These are phyloP conservation scores for Penicillium samsonianum DNA, from an alignment of 495 filamentous ascomycete genomes.

Conservation along the genomic window DNA sequence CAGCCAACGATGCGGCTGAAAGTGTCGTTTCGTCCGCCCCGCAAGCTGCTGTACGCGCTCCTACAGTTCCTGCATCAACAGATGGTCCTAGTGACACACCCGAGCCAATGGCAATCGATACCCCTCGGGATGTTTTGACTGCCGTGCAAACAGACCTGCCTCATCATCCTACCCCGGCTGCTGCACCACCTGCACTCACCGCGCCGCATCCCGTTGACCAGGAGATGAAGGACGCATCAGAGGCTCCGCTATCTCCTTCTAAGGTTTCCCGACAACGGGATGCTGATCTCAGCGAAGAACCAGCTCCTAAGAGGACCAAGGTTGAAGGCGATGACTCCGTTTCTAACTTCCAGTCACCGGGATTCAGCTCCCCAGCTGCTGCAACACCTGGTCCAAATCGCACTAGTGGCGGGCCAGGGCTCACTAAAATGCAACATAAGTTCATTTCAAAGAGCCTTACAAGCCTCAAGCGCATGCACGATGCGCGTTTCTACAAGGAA, in stretches of 20 bases:
- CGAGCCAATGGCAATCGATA: constrained; percentile 26
- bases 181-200: constrained; percentile 16
- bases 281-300: constrained; percentile 67
- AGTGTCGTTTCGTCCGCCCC: neutral
- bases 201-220: constrained; percentile 34
- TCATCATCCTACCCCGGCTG: constrained; percentile 33
- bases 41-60: constrained; percentile 6
- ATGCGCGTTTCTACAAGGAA: constrained; percentile 67
- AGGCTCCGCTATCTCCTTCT: constrained; percentile 42
- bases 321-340: constrained; percentile 47
- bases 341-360: constrained; percentile 41
- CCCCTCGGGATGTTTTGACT: constrained; percentile 14
- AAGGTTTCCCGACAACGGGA: constrained; percentile 74
- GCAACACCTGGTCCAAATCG: constrained; percentile 18
- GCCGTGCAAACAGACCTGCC: constrained; percentile 38
- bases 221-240: constrained; percentile 44
- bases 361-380: constrained; percentile 33
- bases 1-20: neutral
- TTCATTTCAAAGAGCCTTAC: constrained; percentile 56
- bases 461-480: constrained; percentile 78
- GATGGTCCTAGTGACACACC: constrained; percentile 12
- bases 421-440: constrained; percentile 60
- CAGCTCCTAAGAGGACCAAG: constrained; percentile 75
- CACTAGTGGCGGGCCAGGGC: constrained; percentile 27
- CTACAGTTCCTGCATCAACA: constrained; percentile 6